phyloP scores from a whole-genome alignment of 306 rosid species.

The Rubus parviflorus region DNA sequence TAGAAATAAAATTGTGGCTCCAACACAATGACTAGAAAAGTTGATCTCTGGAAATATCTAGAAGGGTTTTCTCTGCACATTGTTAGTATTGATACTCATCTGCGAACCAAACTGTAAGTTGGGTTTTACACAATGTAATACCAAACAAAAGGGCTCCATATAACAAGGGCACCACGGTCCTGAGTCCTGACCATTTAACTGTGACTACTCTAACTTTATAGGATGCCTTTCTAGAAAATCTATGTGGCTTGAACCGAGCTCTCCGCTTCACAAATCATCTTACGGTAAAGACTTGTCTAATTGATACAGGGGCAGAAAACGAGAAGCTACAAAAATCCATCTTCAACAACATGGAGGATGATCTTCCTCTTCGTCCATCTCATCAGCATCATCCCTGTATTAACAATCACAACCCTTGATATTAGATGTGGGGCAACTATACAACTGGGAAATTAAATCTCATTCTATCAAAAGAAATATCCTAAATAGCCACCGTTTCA shows the following conservation, averaged over 20 bases:
- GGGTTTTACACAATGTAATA: conserved; percentile 1
- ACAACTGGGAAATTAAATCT: neutral
- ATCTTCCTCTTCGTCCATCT: conserved; percentile 58
- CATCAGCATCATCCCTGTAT: conserved; percentile 49
- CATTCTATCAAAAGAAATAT: neutral
- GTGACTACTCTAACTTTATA: neutral
- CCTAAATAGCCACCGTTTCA: neutral
- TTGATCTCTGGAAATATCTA: neutral
- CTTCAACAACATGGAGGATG: conserved; percentile 32
- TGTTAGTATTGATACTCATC: conserved; percentile 7
- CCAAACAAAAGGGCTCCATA: neutral
- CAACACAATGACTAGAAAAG: neutral
- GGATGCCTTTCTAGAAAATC: conserved; percentile 2
- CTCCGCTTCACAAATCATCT: neutral
- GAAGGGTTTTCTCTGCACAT: conserved; percentile 9
- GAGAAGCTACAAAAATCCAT: conserved; percentile 20
- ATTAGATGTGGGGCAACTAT: conserved; percentile 19
- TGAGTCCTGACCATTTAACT: neutral
- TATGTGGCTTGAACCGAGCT: conserved; percentile 9
- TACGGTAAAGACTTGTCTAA: neutral
- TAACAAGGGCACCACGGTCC: neutral
- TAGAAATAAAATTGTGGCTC: neutral
- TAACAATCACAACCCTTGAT: conserved; percentile 14
- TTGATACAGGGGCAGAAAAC: conserved; percentile 21
- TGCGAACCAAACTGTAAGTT: neutral